Conservation (phyloP, 1,139 yeast genomes). For the Scheffersomyces insectosa region DNA sequence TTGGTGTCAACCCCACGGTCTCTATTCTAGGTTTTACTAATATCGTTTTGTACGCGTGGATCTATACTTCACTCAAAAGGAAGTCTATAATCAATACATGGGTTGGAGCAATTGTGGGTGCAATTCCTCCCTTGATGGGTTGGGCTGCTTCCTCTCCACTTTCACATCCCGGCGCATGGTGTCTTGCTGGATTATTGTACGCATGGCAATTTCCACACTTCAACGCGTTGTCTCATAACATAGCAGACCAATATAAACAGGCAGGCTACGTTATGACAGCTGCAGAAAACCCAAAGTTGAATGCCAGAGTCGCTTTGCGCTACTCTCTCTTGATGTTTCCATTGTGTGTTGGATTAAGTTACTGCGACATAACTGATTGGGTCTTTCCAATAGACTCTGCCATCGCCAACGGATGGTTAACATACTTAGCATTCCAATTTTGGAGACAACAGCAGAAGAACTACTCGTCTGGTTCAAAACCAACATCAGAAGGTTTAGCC, state of each 20-base stretch:
- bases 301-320: slow-evolving; percentile 90
- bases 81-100: slow-evolving; percentile 86
- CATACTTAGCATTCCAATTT: slow-evolving; percentile 76
- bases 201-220: slow-evolving; percentile 99
- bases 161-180: slow-evolving; percentile 91
- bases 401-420: slow-evolving; percentile 80
- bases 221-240: slow-evolving; percentile 85
- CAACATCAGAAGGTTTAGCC: slow-evolving; percentile 55
- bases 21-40: slow-evolving; percentile 76
- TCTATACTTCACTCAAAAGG: slow-evolving; percentile 88
- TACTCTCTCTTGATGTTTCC: slow-evolving; percentile 93
- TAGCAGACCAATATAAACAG: slow-evolving; percentile 80
- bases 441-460: slow-evolving; percentile 75
- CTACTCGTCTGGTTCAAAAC: slow-evolving; percentile 39
- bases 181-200: slow-evolving; percentile 81
- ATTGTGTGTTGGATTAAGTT: slow-evolving; percentile 78
- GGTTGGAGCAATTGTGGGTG: slow-evolving; percentile 99
- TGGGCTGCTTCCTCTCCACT: slow-evolving; percentile 95
- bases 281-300: slow-evolving; percentile 84
- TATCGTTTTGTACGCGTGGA: slow-evolving; percentile 82
- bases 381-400: slow-evolving; percentile 79
- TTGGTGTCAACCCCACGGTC: slow-evolving; percentile 86
- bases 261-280: slow-evolving; percentile 99
- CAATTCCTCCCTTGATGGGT: slow-evolving; percentile 98
- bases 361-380: slow-evolving; percentile 81